These are phyloP conservation scores for Pyrenophora tritici-repentis DNA, from an alignment of 2,329 filamentous ascomycete genomes.

Conservation along the genomic window DNA sequence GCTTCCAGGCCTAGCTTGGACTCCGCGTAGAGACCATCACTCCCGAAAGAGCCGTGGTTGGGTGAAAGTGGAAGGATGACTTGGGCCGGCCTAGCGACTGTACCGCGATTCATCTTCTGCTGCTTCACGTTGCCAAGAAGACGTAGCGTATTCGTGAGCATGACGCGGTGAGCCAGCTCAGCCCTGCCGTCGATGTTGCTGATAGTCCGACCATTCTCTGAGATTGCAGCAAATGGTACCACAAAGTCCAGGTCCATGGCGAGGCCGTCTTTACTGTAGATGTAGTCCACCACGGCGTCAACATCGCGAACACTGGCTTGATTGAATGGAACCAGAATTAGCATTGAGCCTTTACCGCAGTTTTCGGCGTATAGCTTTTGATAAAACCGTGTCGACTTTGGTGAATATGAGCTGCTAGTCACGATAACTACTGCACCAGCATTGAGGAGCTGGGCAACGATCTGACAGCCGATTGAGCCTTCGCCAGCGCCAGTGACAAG, in stretches of 20 bases:
- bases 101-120: conserved; percentile 84
- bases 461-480: conserved; percentile 45
- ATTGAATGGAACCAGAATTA: conserved; percentile 50
- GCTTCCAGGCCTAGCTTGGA: conserved; percentile 97
- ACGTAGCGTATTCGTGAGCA: conserved; percentile 95
- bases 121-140: conserved; percentile 88
- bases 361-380: conserved; percentile 42
- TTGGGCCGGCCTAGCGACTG: conserved; percentile 93
- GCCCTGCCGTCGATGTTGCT: conserved; percentile 97
- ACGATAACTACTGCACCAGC: conserved; percentile 49
- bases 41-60: conserved; percentile 98
- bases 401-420: conserved; percentile 41
- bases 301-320: conserved; percentile 56
- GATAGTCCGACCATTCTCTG: conserved; percentile 96
- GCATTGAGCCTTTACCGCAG: conserved; percentile 42
- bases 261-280: conserved; percentile 42
- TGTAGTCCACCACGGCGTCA: conserved; percentile 45
- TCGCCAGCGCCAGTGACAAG: conserved; percentile 48
- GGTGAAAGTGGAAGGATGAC: conserved; percentile 94
- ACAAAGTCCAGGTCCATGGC: conserved; percentile 78
- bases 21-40: conserved; percentile 96
- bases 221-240: conserved; percentile 94
- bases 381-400: conserved; percentile 56
- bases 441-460: conserved; percentile 39
- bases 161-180: conserved; percentile 96